Conservation (phyloP, 768 basidiomycete species). For the Kwoniella newhampshirensis region DNA sequence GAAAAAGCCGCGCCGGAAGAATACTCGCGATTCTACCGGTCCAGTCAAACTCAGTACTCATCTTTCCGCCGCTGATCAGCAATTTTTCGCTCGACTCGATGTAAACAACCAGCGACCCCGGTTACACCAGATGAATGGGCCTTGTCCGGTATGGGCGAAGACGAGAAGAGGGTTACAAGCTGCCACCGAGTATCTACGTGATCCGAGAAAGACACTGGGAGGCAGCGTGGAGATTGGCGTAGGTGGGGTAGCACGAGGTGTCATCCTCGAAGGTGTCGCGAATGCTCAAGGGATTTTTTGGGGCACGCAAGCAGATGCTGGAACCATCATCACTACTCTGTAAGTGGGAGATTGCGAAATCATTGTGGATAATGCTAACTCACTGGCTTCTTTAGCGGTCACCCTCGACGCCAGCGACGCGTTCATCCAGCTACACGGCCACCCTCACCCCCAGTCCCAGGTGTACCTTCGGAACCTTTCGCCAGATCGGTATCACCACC, state of each 20-base stretch:
- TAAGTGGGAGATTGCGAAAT: slow-evolving; percentile 19
- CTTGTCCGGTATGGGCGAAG: slow-evolving; percentile 45
- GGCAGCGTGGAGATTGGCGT: slow-evolving; percentile 41
- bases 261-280: slow-evolving; percentile 42
- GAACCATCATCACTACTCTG: slow-evolving; percentile 39
- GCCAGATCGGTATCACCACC: slow-evolving; percentile 12
- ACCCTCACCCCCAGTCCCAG: neutral
- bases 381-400: slow-evolving; percentile 8
- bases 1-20: slow-evolving; percentile 6
- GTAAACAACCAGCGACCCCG: slow-evolving; percentile 25
- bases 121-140: slow-evolving; percentile 22
- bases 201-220: slow-evolving; percentile 37
- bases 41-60: neutral
- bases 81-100: slow-evolving; percentile 27
- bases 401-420: slow-evolving; percentile 3
- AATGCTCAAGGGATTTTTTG: slow-evolving; percentile 32
- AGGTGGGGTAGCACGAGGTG: slow-evolving; percentile 43
- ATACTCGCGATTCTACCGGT: slow-evolving; percentile 3
- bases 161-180: slow-evolving; percentile 30
- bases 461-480: neutral
- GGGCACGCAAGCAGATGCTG: slow-evolving; percentile 30
- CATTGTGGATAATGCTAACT: neutral
- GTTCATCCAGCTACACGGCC: neutral
- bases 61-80: slow-evolving; percentile 19
- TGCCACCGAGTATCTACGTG: slow-evolving; percentile 37